A percentile compares a stretch with the other conserved stretches of the same genome.
Evolutionary conservation across 768 basidiomycete species (phyloP).

Genomic region (Calocybe cyanea): DNA sequence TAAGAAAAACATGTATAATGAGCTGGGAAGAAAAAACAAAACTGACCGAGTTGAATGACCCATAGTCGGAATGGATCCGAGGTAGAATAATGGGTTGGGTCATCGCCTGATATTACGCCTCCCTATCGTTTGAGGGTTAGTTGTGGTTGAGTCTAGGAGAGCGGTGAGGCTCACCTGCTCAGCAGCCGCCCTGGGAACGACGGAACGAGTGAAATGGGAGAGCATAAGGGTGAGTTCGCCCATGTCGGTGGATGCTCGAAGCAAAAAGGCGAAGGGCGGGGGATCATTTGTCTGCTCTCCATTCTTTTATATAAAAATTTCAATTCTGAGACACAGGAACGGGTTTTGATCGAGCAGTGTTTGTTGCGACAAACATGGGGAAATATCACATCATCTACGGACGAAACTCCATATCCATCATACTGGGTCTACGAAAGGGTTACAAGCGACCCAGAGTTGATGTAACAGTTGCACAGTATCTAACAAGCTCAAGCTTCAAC

Average conservation of each 20-base stretch:
- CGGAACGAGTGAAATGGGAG: constrained; percentile 19
- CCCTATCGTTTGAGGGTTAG: constrained; percentile 39
- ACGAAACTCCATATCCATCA: background rate
- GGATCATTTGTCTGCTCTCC: background rate
- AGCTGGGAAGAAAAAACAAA: background rate
- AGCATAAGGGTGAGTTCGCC: constrained; percentile 41
- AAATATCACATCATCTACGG: background rate
- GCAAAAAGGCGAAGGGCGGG: background rate
- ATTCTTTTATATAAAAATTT: no score
- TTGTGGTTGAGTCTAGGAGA: background rate
- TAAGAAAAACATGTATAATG: background rate
- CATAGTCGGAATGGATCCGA: constrained; percentile 72
- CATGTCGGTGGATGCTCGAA: constrained; percentile 30
- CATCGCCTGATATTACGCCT: constrained; percentile 72
- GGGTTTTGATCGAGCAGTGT: constrained; percentile 3
- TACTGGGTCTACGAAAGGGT: background rate
- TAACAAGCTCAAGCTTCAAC: no score
- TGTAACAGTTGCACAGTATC: no score
- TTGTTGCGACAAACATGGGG: background rate
- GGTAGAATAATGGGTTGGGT: constrained; percentile 60
- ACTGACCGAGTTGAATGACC: constrained; percentile 71
- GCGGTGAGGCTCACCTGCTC: constrained; percentile 36
- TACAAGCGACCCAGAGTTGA: no score
- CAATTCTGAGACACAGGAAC: constrained; percentile 6
- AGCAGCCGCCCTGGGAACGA: constrained; percentile 44